A percentile compares a stretch with the other conserved stretches of the same genome.
Evolutionary conservation across 495 filamentous ascomycete genomes (phyloP).

Genomic region (Trichoderma orchidacearum): DNA sequence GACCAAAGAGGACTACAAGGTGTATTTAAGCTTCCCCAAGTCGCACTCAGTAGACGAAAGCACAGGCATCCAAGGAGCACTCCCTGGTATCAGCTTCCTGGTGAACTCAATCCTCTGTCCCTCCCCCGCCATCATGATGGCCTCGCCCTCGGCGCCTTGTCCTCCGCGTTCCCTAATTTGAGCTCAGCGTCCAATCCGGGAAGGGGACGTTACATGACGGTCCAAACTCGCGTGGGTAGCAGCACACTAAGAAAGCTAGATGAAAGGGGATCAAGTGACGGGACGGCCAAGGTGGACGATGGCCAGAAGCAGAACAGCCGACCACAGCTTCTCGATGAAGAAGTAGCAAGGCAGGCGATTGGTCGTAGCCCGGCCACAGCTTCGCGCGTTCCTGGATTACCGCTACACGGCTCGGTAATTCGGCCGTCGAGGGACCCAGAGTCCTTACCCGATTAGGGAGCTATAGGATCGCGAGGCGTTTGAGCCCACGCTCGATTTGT

Average conservation of each 20-base stretch:
- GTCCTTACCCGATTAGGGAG: neutral
- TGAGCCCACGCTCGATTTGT: neutral
- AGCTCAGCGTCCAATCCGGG: neutral
- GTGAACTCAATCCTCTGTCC: no score
- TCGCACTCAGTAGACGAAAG: no score
- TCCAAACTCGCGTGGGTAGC: neutral
- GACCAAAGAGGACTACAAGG: neutral
- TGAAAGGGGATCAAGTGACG: constrained; percentile 1
- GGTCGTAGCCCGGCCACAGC: neutral
- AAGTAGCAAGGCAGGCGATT: neutral
- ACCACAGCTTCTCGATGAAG: neutral
- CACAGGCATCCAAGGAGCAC: neutral
- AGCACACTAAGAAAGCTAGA: neutral
- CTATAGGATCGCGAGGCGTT: neutral
- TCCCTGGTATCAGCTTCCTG: neutral
- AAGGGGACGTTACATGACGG: neutral
- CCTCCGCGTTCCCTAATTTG: neutral
- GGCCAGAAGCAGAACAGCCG: neutral
- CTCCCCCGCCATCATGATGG: neutral
- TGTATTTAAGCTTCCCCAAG: neutral
- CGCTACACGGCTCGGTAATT: neutral
- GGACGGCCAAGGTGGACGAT: neutral
- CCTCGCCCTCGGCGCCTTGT: neutral
- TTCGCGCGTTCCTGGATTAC: neutral
- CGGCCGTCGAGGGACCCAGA: neutral